Evolutionary conservation across 768 basidiomycete species (phyloP).

Genomic region (Suillus plorans): DNA sequence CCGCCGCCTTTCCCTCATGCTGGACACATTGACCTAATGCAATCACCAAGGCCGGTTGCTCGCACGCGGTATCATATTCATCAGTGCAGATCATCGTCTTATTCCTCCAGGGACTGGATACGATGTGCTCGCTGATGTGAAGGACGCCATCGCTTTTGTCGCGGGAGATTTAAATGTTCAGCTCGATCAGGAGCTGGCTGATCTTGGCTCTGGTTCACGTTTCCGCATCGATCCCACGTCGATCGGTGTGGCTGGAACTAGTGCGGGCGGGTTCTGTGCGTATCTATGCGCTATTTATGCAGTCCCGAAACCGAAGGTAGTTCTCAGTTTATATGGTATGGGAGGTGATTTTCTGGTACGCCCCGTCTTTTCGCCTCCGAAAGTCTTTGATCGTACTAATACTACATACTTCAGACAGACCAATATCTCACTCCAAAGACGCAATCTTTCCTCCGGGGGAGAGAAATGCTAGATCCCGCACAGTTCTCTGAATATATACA

Average conservation of each 20-base stretch:
- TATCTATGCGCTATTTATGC: slow-evolving; percentile 60
- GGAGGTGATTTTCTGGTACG: slow-evolving; percentile 57
- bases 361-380: background rate
- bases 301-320: slow-evolving; percentile 49
- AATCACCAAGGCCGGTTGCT: slow-evolving; percentile 42
- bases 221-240: slow-evolving; percentile 43
- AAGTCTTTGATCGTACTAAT: background rate
- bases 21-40: background rate
- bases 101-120: slow-evolving; percentile 51
- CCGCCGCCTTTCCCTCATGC: background rate
- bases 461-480: slow-evolving; percentile 52
- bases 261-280: slow-evolving; percentile 63
- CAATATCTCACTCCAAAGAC: slow-evolving; percentile 52
- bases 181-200: slow-evolving; percentile 6
- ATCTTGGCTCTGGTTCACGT: background rate
- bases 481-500: slow-evolving; percentile 48
- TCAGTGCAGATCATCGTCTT: slow-evolving; percentile 65
- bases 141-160: slow-evolving; percentile 54
- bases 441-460: slow-evolving; percentile 50
- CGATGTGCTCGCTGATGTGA: slow-evolving; percentile 56
- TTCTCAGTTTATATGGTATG: slow-evolving; percentile 61
- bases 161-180: slow-evolving; percentile 18
- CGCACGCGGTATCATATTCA: slow-evolving; percentile 51
- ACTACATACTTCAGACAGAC: slow-evolving; percentile 39
- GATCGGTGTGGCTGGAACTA: slow-evolving; percentile 55